These are phyloP conservation scores for Trametes polyzona DNA, from an alignment of 1,284 basidiomycete species.

Conservation along the genomic window DNA sequence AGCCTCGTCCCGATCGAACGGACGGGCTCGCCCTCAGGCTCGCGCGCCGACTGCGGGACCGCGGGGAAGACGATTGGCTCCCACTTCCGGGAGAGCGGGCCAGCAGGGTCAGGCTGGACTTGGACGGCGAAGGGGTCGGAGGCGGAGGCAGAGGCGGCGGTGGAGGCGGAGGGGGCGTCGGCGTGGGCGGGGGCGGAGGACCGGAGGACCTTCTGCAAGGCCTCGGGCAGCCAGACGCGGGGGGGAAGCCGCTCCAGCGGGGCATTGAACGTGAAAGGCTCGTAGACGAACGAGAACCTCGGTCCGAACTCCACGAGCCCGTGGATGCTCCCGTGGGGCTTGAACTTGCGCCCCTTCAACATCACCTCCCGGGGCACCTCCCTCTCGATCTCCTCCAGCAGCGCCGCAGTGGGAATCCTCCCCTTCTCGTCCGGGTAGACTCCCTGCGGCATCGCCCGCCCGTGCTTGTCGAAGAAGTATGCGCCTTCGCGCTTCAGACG, in stretches of 20 bases:
- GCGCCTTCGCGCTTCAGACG: slow-evolving; percentile 10
- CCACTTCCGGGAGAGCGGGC: too few species aligned
- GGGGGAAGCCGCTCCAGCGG: background rate
- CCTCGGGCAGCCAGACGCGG: too few species aligned
- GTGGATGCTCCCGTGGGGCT: background rate
- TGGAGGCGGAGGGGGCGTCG: too few species aligned
- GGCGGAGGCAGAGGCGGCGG: too few species aligned
- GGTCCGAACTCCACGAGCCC: background rate
- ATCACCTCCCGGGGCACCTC: background rate
- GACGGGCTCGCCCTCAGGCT: background rate
- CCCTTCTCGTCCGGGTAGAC: background rate
- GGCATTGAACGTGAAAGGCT: background rate
- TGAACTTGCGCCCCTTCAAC: background rate
- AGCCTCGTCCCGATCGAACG: background rate
- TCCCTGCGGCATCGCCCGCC: slow-evolving; percentile 2
- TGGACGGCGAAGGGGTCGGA: too few species aligned
- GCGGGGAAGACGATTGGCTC: slow-evolving; percentile 9
- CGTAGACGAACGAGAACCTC: background rate
- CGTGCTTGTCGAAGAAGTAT: slow-evolving; percentile 3
- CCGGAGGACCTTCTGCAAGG: background rate
- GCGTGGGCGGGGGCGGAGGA: background rate
- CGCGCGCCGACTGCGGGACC: background rate
- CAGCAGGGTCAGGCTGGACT: too few species aligned
- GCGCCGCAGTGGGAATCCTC: background rate
- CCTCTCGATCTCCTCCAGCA: background rate